phyloP scores from a whole-genome alignment of 73 alveolate species.

The Paramecium tetraurelia region DNA sequence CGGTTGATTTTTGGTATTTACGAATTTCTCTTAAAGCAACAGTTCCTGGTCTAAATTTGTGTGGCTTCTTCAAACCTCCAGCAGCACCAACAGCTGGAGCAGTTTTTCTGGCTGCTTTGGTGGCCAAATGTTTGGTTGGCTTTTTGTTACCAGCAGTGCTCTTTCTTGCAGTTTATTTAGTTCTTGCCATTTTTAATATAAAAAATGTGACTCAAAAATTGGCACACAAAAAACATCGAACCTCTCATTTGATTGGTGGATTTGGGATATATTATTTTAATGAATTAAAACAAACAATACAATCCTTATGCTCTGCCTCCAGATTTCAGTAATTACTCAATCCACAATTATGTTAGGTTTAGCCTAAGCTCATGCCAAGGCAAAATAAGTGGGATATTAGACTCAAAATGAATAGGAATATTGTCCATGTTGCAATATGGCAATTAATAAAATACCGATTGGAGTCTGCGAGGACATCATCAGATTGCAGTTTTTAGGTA shows the following conservation, averaged over 20 bases:
- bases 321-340: neutral
- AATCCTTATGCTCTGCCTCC: constrained; percentile 16
- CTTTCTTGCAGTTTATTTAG: constrained; percentile 73
- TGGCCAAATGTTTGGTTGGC: constrained; percentile 77
- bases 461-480: neutral
- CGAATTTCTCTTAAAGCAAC: constrained; percentile 89
- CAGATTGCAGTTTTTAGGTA: neutral
- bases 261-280: constrained; percentile 9
- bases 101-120: constrained; percentile 87
- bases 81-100: constrained; percentile 72
- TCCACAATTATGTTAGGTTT: neutral
- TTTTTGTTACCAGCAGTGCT: constrained; percentile 76
- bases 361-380: neutral
- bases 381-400: constrained; percentile 1
- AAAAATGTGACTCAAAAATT: neutral
- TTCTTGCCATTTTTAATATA: constrained; percentile 67
- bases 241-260: constrained; percentile 42
- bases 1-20: constrained; percentile 83
- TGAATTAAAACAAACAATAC: neutral
- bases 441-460: neutral
- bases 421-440: constrained; percentile 43
- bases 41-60: constrained; percentile 92
- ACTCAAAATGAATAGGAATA: neutral
- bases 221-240: neutral
- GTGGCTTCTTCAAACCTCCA: constrained; percentile 83